Evolutionary conservation across 768 basidiomycete genomes (phyloP).

Genomic region (Botryobasidium botryosum): DNA sequence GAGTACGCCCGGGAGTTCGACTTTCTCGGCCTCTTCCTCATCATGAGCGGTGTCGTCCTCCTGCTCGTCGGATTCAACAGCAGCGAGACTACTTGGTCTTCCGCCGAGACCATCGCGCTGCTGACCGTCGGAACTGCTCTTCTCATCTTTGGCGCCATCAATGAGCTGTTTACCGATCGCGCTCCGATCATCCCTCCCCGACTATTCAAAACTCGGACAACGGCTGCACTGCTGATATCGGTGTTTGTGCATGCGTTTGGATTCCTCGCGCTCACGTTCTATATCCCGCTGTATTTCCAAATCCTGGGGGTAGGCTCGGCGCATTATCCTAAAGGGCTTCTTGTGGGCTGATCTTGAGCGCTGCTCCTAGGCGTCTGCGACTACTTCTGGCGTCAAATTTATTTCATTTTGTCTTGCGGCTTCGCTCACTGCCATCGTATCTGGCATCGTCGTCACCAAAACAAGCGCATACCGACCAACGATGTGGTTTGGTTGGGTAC

Average conservation of each 20-base stretch:
- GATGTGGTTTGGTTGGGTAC: neutral
- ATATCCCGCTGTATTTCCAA: conserved; percentile 61
- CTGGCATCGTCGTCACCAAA: conserved; percentile 41
- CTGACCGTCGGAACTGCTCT: neutral
- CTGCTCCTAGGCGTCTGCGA: conserved; percentile 30
- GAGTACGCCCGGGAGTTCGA: conserved; percentile 51
- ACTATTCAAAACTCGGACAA: conserved; percentile 69
- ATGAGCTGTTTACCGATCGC: conserved; percentile 43
- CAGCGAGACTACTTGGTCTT: conserved; percentile 48
- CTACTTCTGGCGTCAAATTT: conserved; percentile 50
- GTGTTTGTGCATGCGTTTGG: conserved; percentile 45
- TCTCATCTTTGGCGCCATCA: conserved; percentile 19
- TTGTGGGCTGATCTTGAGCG: conserved; percentile 31
- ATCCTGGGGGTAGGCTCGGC: conserved; percentile 66
- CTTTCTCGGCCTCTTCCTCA: conserved; percentile 44
- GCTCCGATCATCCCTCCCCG: conserved; percentile 62
- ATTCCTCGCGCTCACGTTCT: conserved; percentile 35
- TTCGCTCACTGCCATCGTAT: conserved; percentile 34
- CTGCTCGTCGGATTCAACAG: conserved; percentile 58
- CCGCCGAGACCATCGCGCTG: neutral
- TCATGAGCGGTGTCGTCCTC: conserved; percentile 48
- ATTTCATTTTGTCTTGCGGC: conserved; percentile 50
- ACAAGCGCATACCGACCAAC: conserved; percentile 22
- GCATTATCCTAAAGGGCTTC: conserved; percentile 40
- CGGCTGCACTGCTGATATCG: conserved; percentile 37